Evolutionary conservation across 2,329 filamentous ascomycete species (phyloP).

Genomic region (Cladobotryum mycophilum): DNA sequence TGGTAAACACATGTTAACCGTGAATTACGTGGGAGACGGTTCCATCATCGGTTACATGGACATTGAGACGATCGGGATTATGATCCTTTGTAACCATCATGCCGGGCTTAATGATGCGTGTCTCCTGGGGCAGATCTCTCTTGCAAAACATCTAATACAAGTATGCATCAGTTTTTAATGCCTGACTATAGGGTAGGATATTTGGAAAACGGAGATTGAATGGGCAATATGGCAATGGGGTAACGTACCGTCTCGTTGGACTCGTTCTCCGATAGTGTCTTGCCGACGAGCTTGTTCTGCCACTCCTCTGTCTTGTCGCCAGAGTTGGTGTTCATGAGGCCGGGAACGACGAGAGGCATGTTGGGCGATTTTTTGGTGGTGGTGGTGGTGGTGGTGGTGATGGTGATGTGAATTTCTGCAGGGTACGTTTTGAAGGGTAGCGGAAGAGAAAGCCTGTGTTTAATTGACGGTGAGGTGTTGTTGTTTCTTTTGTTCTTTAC

Average conservation of each 20-base stretch:
- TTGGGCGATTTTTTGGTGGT: conserved; percentile 7
- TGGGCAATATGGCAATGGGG: no score
- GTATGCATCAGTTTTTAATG: no score
- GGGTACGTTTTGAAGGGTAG: no score
- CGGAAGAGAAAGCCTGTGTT: no score
- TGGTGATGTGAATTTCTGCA: not conserved
- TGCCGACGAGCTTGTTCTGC: conserved; percentile 57
- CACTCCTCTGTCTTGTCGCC: conserved; percentile 49
- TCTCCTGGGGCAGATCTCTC: conserved; percentile 50
- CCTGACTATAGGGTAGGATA: not conserved
- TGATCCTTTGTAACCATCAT: conserved; percentile 54
- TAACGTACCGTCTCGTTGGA: conserved; percentile 47
- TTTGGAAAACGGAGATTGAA: no score
- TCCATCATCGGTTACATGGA: conserved; percentile 54
- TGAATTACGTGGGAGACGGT: conserved; percentile 54
- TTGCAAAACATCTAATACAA: conserved; percentile 50
- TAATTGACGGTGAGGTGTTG: not conserved
- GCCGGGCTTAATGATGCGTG: conserved; percentile 51
- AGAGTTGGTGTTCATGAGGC: conserved; percentile 41
- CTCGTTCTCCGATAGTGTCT: conserved; percentile 48
- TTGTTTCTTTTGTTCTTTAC: not conserved
- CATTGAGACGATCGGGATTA: conserved; percentile 48
- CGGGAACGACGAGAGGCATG: conserved; percentile 62
- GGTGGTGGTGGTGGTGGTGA: no score
- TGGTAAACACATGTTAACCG: conserved; percentile 31